phyloP scores from a whole-genome alignment of 164 flowering plant species.

The Stephania cephalantha region DNA sequence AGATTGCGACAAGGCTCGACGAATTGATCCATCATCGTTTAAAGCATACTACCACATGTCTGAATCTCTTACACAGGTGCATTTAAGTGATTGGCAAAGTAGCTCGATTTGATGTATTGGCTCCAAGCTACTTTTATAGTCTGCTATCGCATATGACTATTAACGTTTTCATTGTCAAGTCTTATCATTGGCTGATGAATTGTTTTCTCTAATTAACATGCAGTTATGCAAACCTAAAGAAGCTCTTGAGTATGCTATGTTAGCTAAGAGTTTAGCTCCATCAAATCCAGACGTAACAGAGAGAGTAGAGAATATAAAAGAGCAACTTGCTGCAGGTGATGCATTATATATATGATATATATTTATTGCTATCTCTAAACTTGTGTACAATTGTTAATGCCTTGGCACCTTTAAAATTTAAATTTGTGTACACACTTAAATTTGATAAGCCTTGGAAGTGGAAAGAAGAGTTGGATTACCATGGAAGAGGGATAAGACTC shows the following conservation, averaged over 20 bases:
- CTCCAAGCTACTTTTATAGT: not conserved
- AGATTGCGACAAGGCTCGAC: constrained; percentile 73
- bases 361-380: not conserved
- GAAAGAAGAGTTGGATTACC: too few species aligned
- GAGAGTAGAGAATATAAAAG: constrained; percentile 50
- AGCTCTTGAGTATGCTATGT: constrained; percentile 75
- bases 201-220: constrained; percentile 10
- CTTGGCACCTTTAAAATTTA: too few species aligned
- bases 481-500: too few species aligned
- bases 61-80: constrained; percentile 74
- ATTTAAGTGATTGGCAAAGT: not conserved
- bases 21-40: constrained; percentile 54
- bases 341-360: not conserved
- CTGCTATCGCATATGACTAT: not conserved
- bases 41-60: constrained; percentile 60
- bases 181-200: constrained; percentile 2
- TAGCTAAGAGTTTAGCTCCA: constrained; percentile 60
- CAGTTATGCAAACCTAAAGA: constrained; percentile 77
- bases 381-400: too few species aligned
- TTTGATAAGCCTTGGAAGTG: too few species aligned
- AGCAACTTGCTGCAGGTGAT: constrained; percentile 66
- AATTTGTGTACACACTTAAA: too few species aligned
- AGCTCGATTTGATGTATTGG: not conserved
- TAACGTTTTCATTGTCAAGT: not conserved
- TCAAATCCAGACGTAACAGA: constrained; percentile 54